A percentile compares a stretch with the other conserved stretches of the same genome.
Conservation (phyloP, 768 basidiomycete species). For the Agrocybe pediades region DNA sequence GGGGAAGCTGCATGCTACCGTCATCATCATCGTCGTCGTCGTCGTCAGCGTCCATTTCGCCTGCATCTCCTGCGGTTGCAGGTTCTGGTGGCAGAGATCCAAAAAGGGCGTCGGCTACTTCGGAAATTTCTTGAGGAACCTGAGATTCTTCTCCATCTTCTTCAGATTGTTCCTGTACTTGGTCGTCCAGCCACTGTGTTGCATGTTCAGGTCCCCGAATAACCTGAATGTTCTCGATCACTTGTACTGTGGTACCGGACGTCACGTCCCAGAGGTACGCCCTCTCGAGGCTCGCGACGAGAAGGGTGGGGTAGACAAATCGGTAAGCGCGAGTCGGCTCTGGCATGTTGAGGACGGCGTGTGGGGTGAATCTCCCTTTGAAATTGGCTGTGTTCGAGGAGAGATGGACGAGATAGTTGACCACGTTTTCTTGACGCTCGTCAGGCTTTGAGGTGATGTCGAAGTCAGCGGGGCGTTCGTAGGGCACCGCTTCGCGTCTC, state of each 20-base stretch:
- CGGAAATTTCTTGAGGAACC: too few relatives aligned
- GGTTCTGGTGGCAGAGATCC: too few relatives aligned
- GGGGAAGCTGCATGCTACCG: slow-evolving; percentile 4
- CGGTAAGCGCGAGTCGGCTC: slow-evolving; percentile 55
- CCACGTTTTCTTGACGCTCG: slow-evolving; percentile 10
- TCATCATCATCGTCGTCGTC: slow-evolving; percentile 7
- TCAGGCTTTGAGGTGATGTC: slow-evolving; percentile 11
- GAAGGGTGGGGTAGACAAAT: slow-evolving; percentile 66
- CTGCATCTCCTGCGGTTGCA: too few relatives aligned
- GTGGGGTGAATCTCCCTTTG: slow-evolving; percentile 62
- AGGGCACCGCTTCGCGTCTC: slow-evolving; percentile 41
- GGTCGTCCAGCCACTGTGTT: not conserved
- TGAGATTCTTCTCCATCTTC: too few relatives aligned
- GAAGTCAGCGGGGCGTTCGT: not conserved
- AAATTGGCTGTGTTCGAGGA: not conserved
- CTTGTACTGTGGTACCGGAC: slow-evolving; percentile 48
- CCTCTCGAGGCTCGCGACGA: slow-evolving; percentile 43
- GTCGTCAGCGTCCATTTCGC: too few relatives aligned
- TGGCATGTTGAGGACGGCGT: slow-evolving; percentile 56
- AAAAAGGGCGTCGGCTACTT: too few relatives aligned
- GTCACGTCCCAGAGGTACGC: slow-evolving; percentile 69
- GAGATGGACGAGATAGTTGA: slow-evolving; percentile 2
- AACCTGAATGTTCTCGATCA: slow-evolving; percentile 41
- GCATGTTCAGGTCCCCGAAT: not conserved
- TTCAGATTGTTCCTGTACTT: not conserved